Percentiles rank a stretch among this genome's conserved stretches.
Conservation (phyloP, 2,329 filamentous ascomycete species). For the Myriosclerotinia duriaeana region DNA sequence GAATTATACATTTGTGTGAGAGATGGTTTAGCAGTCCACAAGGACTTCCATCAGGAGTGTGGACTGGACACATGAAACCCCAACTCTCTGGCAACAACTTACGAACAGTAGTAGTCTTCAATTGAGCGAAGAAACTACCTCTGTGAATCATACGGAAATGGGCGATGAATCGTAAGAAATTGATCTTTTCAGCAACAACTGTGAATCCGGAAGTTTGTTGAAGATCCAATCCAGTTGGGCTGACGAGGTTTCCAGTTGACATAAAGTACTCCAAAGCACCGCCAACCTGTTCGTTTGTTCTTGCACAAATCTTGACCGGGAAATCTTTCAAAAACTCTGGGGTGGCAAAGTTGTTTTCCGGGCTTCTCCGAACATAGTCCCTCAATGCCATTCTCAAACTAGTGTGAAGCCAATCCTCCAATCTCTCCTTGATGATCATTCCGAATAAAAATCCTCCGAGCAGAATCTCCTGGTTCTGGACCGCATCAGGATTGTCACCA, state of each 20-base stretch:
- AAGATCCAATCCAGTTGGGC: slow-evolving; percentile 86
- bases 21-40: slow-evolving; percentile 95
- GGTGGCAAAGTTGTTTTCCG: slow-evolving; percentile 72
- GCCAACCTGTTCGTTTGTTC: slow-evolving; percentile 85
- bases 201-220: slow-evolving; percentile 95
- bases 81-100: slow-evolving; percentile 95
- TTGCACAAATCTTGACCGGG: slow-evolving; percentile 70
- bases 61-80: slow-evolving; percentile 96
- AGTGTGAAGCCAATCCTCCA: slow-evolving; percentile 79
- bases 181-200: slow-evolving; percentile 97
- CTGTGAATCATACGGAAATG: slow-evolving; percentile 99
- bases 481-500: slow-evolving; percentile 92
- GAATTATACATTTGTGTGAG: slow-evolving; percentile 89
- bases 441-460: slow-evolving; percentile 92
- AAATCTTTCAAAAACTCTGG: slow-evolving; percentile 79
- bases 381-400: slow-evolving; percentile 53
- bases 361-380: slow-evolving; percentile 56
- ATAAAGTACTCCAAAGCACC: slow-evolving; percentile 90
- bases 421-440: slow-evolving; percentile 90
- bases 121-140: slow-evolving; percentile 96
- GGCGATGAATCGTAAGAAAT: slow-evolving; percentile 96
- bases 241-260: slow-evolving; percentile 90
- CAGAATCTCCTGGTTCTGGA: slow-evolving; percentile 93
- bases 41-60: slow-evolving; percentile 93
- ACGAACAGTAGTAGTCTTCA: slow-evolving; percentile 95